A percentile compares a stretch with the other conserved stretches of the same genome.
These are phyloP conservation scores for Cryphonectria radicalis DNA, from an alignment of 2,329 filamentous ascomycete genomes.

Conservation along the genomic window DNA sequence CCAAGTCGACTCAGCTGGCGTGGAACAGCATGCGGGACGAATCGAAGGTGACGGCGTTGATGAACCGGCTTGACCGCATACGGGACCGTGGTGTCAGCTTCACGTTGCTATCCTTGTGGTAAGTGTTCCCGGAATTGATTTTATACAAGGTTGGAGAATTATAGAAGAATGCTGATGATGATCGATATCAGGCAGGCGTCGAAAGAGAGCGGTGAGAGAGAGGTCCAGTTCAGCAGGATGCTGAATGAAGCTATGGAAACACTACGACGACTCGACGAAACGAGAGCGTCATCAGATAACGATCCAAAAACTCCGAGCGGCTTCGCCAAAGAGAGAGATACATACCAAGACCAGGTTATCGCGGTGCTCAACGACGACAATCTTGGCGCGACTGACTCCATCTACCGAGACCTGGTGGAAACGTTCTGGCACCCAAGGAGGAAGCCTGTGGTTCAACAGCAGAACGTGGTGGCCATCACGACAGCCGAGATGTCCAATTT, in stretches of 20 bases:
- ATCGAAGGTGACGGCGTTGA: neutral
- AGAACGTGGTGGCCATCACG: neutral
- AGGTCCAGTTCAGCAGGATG: neutral
- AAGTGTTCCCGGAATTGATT: neutral
- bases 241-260: neutral
- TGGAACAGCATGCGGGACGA: neutral
- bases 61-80: neutral
- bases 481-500: neutral
- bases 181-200: neutral
- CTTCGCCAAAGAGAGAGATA: neutral
- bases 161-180: neutral
- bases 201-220: neutral
- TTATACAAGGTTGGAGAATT: rapidly evolving
- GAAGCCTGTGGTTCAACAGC: neutral
- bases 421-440: neutral
- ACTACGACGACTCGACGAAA: neutral
- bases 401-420: neutral
- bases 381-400: neutral
- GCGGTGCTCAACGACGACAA: neutral
- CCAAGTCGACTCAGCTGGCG: neutral
- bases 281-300: neutral
- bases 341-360: neutral
- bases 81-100: neutral
- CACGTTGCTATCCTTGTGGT: neutral
- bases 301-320: neutral